Evolutionary conservation across 805 yeast genomes (phyloP), one percentile per base, ranked within the genome.

Genomic region (Clavispora fructus): DNA sequence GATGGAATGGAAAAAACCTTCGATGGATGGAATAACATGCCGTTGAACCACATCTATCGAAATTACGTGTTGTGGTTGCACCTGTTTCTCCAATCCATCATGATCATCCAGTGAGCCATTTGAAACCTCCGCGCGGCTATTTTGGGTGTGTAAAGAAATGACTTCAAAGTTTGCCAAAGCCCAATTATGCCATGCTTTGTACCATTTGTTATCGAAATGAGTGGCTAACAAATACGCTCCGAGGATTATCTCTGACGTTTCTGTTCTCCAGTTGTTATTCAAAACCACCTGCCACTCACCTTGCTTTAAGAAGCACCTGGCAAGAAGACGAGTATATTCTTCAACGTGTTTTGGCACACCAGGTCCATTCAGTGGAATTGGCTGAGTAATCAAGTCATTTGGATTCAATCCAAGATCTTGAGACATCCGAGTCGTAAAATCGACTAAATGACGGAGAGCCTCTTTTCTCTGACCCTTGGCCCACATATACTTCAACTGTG

Each of bases 101-200:
- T 58, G 62, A 42, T 60, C 69, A 32, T 62, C 68, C 57, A 63
- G 56, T 11, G 54, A 60, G 13, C 44, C 44, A 9, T 50, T 44
- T 8, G 48, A 27, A 23, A 48, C 52, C 11, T 52, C 42, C n/a
- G 51, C 55, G 23, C 48, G 46, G 39, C 48, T 54, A 44, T 57
- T 63, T 46, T 63, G 69, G 32, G 63, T 61, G 59, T 75, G 68
- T 26, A 85, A 73, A 0, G 96, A 85, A 17, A 92, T 85, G 1
- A 92, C 98, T 61, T 94, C 97, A 62, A 91, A 94, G 64, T 95
- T 94, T 0, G 98, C 97, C 60, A 95, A 73, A 0, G 99, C 99
- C 99, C 99, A 94, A 60, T 90, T 92, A 63, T 94, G 99, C 99
- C 99, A 95, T 14, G 98, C 99, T 61, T 95, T 94, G 60, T 94